Evolutionary conservation across 139 green algal genomes (phyloP).

Genomic region (Parachlorella kessleri): DNA sequence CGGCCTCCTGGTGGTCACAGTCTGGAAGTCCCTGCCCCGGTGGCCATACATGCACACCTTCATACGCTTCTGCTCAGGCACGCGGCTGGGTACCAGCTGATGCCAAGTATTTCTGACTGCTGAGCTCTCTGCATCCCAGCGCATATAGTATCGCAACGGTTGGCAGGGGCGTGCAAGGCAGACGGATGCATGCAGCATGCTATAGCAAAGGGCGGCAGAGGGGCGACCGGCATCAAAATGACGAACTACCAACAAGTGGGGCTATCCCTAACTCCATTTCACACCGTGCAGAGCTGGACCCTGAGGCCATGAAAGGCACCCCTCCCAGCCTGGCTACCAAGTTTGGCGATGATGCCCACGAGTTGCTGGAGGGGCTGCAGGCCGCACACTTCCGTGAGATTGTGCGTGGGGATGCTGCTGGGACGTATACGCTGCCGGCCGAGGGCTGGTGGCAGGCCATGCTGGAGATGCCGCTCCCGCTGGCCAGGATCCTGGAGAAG

Average conservation of each 20-base stretch:
- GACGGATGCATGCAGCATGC: no score
- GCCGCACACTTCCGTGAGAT: no score
- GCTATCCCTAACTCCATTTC: no score
- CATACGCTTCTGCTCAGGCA: background rate
- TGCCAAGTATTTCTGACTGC: no score
- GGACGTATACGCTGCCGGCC: background rate
- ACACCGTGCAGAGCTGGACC: no score
- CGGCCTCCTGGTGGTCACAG: background rate
- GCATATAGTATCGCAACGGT: background rate
- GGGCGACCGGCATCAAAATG: no score
- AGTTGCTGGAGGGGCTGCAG: background rate
- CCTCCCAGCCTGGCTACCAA: no score
- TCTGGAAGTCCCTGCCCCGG: background rate
- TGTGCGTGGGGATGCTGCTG: background rate
- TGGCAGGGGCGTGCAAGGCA: no score
- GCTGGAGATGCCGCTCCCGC: constrained; percentile 14
- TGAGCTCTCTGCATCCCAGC: background rate
- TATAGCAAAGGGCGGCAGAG: no score
- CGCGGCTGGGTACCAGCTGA: no score
- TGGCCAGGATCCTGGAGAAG: background rate
- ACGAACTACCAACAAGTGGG: no score
- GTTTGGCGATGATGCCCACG: background rate
- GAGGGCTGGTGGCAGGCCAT: constrained; percentile 3
- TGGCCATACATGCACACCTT: background rate
- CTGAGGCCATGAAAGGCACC: no score